phyloP scores from a whole-genome alignment of 805 yeast genomes.

The Saccharomyces jurei region DNA sequence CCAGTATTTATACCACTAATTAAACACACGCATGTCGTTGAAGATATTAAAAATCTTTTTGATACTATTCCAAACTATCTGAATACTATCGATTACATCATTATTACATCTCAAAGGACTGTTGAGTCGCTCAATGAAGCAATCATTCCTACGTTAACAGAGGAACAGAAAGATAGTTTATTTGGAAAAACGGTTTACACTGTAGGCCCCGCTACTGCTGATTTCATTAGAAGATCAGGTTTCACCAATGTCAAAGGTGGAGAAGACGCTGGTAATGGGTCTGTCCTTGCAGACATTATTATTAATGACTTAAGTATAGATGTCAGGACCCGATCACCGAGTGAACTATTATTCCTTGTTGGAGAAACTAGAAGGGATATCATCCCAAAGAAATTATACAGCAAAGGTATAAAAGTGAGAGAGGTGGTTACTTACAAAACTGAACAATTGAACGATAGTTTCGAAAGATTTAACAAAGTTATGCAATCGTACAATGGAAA shows the following conservation, averaged over 20 bases:
- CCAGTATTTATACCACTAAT: conserved; percentile 67
- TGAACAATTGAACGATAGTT: conserved; percentile 39
- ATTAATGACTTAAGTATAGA: conserved; percentile 26
- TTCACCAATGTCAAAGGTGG: conserved; percentile 69
- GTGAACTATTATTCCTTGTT: conserved; percentile 60
- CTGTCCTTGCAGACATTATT: conserved; percentile 56
- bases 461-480: conserved; percentile 28
- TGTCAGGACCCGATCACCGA: conserved; percentile 10
- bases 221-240: conserved; percentile 51
- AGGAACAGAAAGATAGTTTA: conserved; percentile 22
- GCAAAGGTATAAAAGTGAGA: conserved; percentile 15
- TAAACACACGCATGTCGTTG: conserved; percentile 45
- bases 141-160: conserved; percentile 26
- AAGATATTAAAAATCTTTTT: background rate
- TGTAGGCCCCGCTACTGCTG: conserved; percentile 84
- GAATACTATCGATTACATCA: conserved; percentile 40
- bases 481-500: background rate
- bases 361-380: conserved; percentile 81
- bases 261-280: conserved; percentile 71
- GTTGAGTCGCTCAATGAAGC: conserved; percentile 64
- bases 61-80: conserved; percentile 32
- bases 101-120: conserved; percentile 86
- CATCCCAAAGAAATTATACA: conserved; percentile 53
- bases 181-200: conserved; percentile 59
- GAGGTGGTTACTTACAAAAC: conserved; percentile 72